Evolutionary conservation across 2,329 filamentous ascomycete species (phyloP).

Genomic region (Coniochaeta hoffmannii): DNA sequence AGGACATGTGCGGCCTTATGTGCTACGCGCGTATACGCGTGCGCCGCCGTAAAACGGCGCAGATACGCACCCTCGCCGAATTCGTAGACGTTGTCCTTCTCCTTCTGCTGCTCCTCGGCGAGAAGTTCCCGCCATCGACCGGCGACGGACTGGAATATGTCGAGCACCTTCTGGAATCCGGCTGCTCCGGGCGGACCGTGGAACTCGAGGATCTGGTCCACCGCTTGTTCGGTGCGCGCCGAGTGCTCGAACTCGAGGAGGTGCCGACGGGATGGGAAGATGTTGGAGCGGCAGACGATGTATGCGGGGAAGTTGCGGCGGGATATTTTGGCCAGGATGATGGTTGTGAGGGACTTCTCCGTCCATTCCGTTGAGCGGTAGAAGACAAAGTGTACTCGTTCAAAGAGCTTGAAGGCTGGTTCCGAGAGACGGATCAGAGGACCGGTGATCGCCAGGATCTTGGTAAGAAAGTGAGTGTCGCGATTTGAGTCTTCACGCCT

Average conservation of each 20-base stretch:
- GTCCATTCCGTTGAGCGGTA: slow-evolving; percentile 96
- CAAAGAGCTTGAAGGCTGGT: slow-evolving; percentile 71
- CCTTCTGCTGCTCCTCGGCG: slow-evolving; percentile 67
- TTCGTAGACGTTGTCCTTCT: slow-evolving; percentile 68
- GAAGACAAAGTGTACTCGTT: slow-evolving; percentile 91
- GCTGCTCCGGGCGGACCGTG: slow-evolving; percentile 61
- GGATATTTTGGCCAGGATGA: slow-evolving; percentile 88
- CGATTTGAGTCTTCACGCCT: slow-evolving; percentile 48
- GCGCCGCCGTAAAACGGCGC: slow-evolving; percentile 80
- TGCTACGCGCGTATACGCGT: slow-evolving; percentile 87
- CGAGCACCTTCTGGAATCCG: slow-evolving; percentile 59
- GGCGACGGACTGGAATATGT: slow-evolving; percentile 67
- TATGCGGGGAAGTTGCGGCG: slow-evolving; percentile 83
- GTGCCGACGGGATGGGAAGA: slow-evolving; percentile 69
- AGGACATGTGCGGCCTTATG: slow-evolving; percentile 79
- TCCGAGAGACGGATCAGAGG: slow-evolving; percentile 77
- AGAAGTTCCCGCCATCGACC: slow-evolving; percentile 73
- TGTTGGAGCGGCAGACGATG: slow-evolving; percentile 84
- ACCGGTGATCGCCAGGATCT: slow-evolving; percentile 70
- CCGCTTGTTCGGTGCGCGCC: slow-evolving; percentile 69
- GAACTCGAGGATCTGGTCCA: slow-evolving; percentile 78
- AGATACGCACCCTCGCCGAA: slow-evolving; percentile 84
- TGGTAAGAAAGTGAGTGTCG: slow-evolving; percentile 66
- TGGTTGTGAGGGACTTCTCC: slow-evolving; percentile 89
- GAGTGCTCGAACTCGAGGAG: slow-evolving; percentile 87